Percentiles rank a stretch among this genome's conserved stretches.
These are phyloP conservation scores for Amoebophrya sp. DNA, from an alignment of 169 alveolate genomes.

Conservation along the genomic window DNA sequence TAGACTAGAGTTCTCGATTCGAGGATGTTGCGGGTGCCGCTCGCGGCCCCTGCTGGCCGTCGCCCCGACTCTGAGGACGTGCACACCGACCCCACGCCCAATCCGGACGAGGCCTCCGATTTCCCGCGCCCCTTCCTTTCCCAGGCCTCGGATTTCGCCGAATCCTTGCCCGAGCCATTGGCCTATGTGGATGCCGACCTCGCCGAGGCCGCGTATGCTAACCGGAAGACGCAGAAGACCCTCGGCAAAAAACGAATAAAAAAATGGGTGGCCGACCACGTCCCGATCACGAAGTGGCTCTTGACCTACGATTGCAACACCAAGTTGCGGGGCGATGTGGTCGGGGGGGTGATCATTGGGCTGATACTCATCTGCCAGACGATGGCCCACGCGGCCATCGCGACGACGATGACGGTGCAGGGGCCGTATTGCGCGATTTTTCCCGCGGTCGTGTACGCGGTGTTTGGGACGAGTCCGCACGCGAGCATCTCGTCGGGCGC, in stretches of 20 bases:
- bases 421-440: not conserved
- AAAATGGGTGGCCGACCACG: not conserved
- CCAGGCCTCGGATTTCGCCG: no score
- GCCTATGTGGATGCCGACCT: no score
- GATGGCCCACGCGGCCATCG: not conserved
- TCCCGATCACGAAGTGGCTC: not conserved
- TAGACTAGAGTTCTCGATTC: no score
- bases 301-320: not conserved
- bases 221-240: no score
- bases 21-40: no score
- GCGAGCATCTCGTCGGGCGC: not conserved
- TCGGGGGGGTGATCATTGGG: not conserved
- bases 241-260: not conserved
- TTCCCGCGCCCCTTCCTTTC: no score
- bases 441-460: not conserved
- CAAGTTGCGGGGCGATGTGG: not conserved
- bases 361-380: not conserved
- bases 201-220: no score
- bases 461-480: not conserved
- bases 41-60: no score
- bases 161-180: no score
- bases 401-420: not conserved
- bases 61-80: not conserved
- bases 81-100: not conserved
- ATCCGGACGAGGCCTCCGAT: not conserved